phyloP scores from a whole-genome alignment of 345 rosid species.

The Aquilaria yunnanensis region DNA sequence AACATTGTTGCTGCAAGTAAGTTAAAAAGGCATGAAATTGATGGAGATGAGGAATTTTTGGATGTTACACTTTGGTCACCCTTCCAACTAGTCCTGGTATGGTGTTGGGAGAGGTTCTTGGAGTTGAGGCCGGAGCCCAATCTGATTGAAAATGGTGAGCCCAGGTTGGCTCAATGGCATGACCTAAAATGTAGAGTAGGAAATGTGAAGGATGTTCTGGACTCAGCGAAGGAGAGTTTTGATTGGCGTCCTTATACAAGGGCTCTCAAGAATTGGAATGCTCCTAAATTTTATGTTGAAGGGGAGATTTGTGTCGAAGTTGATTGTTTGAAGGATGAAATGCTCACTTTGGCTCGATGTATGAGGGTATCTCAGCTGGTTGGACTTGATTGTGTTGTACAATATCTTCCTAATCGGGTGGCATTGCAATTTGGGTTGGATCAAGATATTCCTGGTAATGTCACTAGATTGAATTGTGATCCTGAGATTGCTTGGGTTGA shows the following conservation, averaged over 20 bases:
- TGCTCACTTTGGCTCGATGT: slow-evolving; percentile 18
- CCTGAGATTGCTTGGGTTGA: slow-evolving; percentile 27
- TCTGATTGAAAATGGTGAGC: slow-evolving; percentile 12
- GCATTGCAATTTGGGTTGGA: slow-evolving; percentile 57
- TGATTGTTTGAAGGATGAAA: slow-evolving; percentile 16
- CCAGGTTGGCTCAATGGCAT: slow-evolving; percentile 35
- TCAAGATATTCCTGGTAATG: slow-evolving; percentile 37
- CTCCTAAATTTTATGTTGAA: slow-evolving; percentile 21
- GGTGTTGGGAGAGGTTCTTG: slow-evolving; percentile 47
- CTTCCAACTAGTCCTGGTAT: slow-evolving; percentile 27
- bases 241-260: slow-evolving; percentile 41
- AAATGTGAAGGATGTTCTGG: slow-evolving; percentile 21
- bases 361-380: slow-evolving; percentile 30
- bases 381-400: slow-evolving; percentile 25
- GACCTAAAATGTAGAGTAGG: background rate
- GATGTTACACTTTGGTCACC: slow-evolving; percentile 21
- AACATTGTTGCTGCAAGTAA: slow-evolving; percentile 5
- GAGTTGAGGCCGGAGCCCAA: slow-evolving; percentile 23
- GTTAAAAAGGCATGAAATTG: background rate
- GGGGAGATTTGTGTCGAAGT: slow-evolving; percentile 11
- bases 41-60: background rate
- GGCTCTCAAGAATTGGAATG: slow-evolving; percentile 14
- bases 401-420: slow-evolving; percentile 50
- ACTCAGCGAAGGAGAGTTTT: slow-evolving; percentile 20
- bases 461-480: slow-evolving; percentile 8